Evolutionary conservation across 139 green algal genomes (phyloP), one percentile per base, ranked within the genome.

Genomic region (Chlorella vulgaris): DNA sequence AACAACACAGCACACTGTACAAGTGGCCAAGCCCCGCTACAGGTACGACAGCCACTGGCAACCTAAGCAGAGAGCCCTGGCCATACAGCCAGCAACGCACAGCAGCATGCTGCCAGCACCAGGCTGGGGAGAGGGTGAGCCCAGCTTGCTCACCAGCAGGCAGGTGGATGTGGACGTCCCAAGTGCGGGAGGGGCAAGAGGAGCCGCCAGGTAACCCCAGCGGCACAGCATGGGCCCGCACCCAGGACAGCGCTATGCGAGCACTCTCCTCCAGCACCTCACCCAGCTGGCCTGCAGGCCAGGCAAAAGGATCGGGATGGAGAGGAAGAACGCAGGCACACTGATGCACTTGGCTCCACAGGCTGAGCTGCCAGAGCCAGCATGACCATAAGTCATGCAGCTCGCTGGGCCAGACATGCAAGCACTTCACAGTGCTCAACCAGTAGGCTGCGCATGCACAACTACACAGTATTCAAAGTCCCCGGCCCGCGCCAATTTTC

Each of bases 231-330:
- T 95, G 92, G 24, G 81, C 76, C 39, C 94, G 91, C 38, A 95
- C 91, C 73, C 91, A 97, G 50, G 93, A 96, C 86, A 98, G 92
- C 26, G 96, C 96, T 82, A 99, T 98, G 60, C 84, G 87, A 22
- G 92, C 88, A 53, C 83, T 94, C 88, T 99, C 96, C 47, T 92
- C 93, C 93, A 99, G 97, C 39, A 99, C 96, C 38, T 99, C 96
- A 0, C 96, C 96, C 55, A 99, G 89, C 85, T 97, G 92, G 8
- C 96, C 88, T 82, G 76, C 76, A 26, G 7, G 33, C 18, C 55
- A 65, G 55, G 18, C 15, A 65, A 31, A 26, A 1, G 65, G 10
- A 24, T 31, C 8, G 31, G 19, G 0, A 15, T 19, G 13, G 21
- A 69, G 61, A 8, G 1, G 47, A 55, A 15, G 47, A 15, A 15